phyloP scores from a whole-genome alignment of 139 green algal genomes.

The Picochlorum costavermella region DNA sequence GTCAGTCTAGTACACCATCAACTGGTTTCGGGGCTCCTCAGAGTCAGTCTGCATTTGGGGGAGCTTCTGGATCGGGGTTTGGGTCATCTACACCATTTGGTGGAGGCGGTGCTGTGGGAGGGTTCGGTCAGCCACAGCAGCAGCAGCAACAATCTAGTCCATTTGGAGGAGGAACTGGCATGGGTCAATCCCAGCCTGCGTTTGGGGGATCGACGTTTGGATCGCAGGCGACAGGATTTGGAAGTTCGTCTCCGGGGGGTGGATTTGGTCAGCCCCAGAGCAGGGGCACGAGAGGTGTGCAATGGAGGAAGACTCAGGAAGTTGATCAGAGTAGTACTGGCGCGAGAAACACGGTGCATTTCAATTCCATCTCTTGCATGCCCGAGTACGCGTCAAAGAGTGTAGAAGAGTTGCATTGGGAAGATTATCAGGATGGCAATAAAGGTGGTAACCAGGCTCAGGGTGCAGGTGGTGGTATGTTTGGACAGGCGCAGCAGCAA shows the following conservation, averaged over 20 bases:
- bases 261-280: conserved; percentile 33
- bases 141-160: conserved; percentile 5
- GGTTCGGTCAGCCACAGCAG: no score
- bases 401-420: conserved; percentile 79
- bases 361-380: conserved; percentile 74
- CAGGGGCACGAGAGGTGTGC: conserved; percentile 39
- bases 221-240: conserved; percentile 36
- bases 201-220: conserved; percentile 16
- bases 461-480: background rate
- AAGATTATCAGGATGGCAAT: conserved; percentile 72
- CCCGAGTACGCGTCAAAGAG: conserved; percentile 64
- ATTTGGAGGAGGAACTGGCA: conserved; percentile 5
- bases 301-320: conserved; percentile 55
- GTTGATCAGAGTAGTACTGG: conserved; percentile 35
- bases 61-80: conserved; percentile 22
- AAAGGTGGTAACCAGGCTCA: conserved; percentile 32
- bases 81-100: conserved; percentile 10
- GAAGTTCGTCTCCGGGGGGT: conserved; percentile 7
- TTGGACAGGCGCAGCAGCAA: background rate
- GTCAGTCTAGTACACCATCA: background rate
- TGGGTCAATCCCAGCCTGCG: conserved; percentile 3
- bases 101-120: no score
- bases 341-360: conserved; percentile 29
- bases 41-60: conserved; percentile 33
- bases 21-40: conserved; percentile 40